These are phyloP conservation scores for Cryphonectria carpinicola DNA, from an alignment of 2,329 filamentous ascomycete genomes.

Conservation along the genomic window DNA sequence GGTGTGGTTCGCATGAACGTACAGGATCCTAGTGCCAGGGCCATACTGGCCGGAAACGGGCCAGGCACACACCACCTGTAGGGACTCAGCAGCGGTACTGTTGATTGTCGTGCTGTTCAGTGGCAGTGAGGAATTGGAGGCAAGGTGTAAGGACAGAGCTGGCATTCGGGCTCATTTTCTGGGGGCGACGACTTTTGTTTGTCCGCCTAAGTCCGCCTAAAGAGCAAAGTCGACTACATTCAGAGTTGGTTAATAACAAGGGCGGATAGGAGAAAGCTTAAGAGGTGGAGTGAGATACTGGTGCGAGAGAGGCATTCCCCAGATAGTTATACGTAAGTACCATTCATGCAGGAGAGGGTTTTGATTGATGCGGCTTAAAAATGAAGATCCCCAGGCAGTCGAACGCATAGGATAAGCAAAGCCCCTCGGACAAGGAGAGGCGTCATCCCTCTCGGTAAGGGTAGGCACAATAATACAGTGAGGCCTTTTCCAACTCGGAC, in stretches of 20 bases:
- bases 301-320: neutral
- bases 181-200: neutral
- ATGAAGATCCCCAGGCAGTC: too few species aligned
- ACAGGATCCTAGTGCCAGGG: conserved; percentile 56
- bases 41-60: conserved; percentile 62
- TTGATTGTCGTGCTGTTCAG: neutral
- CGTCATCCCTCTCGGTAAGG: neutral
- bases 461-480: neutral
- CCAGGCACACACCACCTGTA: conserved; percentile 58
- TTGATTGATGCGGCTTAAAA: neutral
- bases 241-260: neutral
- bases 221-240: neutral
- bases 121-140: neutral
- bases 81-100: neutral
- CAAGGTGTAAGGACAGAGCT: neutral
- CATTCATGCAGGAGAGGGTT: neutral
- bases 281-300: neutral
- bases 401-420: neutral
- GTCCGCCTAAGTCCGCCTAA: neutral
- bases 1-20: conserved; percentile 33
- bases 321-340: neutral
- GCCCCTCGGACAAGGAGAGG: neutral
- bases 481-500: neutral
- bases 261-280: too few species aligned
- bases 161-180: conserved; percentile 15